phyloP scores from a whole-genome alignment of 441 rosid species.

The Corymbia calophylla region DNA sequence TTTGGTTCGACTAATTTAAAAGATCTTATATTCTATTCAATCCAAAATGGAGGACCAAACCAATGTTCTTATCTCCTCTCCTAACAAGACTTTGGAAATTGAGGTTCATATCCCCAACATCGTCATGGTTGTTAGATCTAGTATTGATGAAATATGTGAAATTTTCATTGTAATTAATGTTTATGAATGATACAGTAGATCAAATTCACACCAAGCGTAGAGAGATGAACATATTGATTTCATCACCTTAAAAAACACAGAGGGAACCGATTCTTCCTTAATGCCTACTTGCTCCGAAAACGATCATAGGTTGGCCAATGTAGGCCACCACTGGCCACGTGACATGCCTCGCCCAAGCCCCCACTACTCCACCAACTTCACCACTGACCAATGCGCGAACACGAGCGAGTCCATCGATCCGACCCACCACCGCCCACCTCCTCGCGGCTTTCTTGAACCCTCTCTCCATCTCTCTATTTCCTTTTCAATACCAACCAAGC shows the following conservation, averaged over 20 bases:
- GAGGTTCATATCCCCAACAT: fast-evolving
- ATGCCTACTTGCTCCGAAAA: background rate
- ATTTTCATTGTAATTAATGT: background rate
- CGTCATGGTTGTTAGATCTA: background rate
- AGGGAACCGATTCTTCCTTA: background rate
- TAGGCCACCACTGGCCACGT: background rate
- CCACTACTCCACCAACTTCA: background rate
- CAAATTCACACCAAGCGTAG: background rate
- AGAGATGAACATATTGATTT: background rate
- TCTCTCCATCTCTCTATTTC: background rate
- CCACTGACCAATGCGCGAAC: background rate
- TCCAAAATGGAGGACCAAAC: background rate
- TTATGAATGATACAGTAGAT: background rate
- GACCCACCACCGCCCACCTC: background rate
- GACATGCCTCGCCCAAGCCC: background rate
- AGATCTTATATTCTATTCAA: too few species aligned
- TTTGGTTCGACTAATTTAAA: background rate
- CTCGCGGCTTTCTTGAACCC: background rate
- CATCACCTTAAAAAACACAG: background rate
- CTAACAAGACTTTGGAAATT: fast-evolving
- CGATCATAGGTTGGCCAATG: background rate
- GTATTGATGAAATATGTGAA: background rate
- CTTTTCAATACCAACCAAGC: background rate
- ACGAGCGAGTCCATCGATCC: fast-evolving
- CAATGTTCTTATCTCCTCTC: background rate